Percentiles rank a stretch among this genome's conserved stretches.
phyloP scores from a whole-genome alignment of 306 rosid species.

The Myrica gale region DNA sequence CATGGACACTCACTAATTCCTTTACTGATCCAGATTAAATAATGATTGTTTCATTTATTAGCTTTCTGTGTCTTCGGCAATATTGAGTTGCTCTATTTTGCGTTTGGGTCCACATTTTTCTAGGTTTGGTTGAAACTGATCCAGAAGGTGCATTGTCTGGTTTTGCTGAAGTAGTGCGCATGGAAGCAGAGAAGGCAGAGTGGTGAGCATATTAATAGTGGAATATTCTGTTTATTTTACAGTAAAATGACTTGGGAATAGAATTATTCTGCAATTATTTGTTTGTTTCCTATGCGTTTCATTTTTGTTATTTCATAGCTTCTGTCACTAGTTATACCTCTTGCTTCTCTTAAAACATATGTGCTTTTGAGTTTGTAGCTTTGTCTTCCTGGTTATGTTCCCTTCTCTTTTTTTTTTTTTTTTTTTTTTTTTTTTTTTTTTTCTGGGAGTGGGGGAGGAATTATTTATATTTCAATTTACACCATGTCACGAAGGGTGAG shows the following conservation, averaged over 20 bases:
- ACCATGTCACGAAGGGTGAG: not conserved
- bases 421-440: not conserved
- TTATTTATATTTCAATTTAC: not conserved
- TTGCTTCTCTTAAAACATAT: not conserved
- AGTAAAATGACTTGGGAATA: conserved; percentile 5
- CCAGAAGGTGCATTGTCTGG: conserved; percentile 93
- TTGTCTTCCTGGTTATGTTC: not conserved
- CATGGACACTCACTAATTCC: not conserved
- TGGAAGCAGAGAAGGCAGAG: conserved; percentile 96
- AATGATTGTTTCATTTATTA: not conserved
- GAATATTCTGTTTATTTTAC: not conserved
- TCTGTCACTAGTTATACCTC: not conserved
- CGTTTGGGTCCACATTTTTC: conserved; percentile 1
- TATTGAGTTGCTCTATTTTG: conserved; percentile 5
- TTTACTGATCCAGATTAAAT: not conserved
- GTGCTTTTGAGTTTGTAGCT: not conserved
- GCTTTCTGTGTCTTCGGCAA: conserved; percentile 15
- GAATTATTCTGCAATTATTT: not conserved
- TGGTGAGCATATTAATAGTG: conserved; percentile 50
- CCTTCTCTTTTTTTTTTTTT: not conserved
- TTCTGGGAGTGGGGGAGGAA: too few species aligned
- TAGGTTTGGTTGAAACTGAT: conserved; percentile 89
- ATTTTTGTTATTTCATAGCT: not conserved
- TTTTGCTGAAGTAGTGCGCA: conserved; percentile 76
- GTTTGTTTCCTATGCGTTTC: conserved; percentile 1